phyloP scores from a whole-genome alignment of 805 yeast species.

The Priceomyces fermenticarens region DNA sequence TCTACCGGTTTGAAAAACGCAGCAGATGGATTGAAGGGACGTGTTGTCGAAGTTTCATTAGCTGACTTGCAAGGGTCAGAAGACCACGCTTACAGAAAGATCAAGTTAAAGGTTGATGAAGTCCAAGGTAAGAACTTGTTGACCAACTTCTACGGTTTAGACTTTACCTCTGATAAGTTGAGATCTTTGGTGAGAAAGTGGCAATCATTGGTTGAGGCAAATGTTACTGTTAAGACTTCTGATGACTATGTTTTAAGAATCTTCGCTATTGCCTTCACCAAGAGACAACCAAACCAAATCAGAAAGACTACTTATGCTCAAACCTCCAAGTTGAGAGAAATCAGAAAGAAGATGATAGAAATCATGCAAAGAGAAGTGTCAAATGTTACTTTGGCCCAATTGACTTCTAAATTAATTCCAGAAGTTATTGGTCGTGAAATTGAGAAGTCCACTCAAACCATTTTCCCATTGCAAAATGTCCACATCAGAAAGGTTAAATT shows the following conservation, averaged over 20 bases:
- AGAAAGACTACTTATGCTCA: constrained; percentile 96
- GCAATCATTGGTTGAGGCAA: constrained; percentile 95
- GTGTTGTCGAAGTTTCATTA: constrained; percentile 86
- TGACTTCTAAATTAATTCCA: constrained; percentile 92
- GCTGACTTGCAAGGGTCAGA: constrained; percentile 97
- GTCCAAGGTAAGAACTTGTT: constrained; percentile 95
- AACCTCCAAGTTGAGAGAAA: constrained; percentile 90
- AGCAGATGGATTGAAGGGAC: constrained; percentile 93
- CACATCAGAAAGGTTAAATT: constrained; percentile 96
- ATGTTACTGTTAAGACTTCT: constrained; percentile 93
- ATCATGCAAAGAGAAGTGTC: constrained; percentile 92
- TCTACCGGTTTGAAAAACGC: constrained; percentile 95
- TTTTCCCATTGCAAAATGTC: constrained; percentile 94
- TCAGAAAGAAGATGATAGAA: constrained; percentile 91
- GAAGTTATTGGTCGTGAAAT: constrained; percentile 96
- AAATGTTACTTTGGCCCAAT: constrained; percentile 88
- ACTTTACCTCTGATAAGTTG: constrained; percentile 93
- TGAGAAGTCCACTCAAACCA: constrained; percentile 85
- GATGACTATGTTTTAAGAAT: constrained; percentile 94
- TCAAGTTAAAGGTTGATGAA: constrained; percentile 94
- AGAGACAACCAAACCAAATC: constrained; percentile 89
- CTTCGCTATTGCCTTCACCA: constrained; percentile 95
- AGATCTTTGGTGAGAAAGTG: constrained; percentile 95
- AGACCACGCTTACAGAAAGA: constrained; percentile 94
- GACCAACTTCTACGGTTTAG: constrained; percentile 98